Evolutionary conservation across 345 rosid genomes (phyloP), one percentile per base, ranked within the genome.

Genomic region (Ceriops decandra): DNA sequence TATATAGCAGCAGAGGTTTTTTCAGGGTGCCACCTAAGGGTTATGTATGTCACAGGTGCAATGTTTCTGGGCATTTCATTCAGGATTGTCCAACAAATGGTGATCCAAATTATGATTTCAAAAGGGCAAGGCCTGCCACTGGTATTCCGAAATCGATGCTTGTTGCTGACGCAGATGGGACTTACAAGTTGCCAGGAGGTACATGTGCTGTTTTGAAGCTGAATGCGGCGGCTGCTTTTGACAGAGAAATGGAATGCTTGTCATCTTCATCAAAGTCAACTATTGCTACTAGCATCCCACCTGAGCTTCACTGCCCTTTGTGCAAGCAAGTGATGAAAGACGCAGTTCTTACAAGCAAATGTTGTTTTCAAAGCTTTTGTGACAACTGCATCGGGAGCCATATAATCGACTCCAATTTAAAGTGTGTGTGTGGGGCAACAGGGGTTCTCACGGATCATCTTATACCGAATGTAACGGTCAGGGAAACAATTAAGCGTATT

Each of bases 131-230:
- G 71, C 98, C 90, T 72, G 95, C 98, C 19, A 95, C 98, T 51
- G 99, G 99, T 51, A 92, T 95, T 67, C 98, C 99, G 27, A 95
- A 92, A 83, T 95, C 99, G 22, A 95, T 95, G 99, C 85, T 95
- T 63, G 83, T 90, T 89, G 84, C 90, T n/a, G 87, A 88, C 63
- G 92, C 93, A 57, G 98, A 90, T 75, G 99, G 99, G 60, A 92
- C 96, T 33, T 95, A 92, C 82, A 89, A 96, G 56, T 80, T 95
- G 75, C 99, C 99, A 49, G 89, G 92, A 80, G 99, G 99, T 26
- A 96, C 88, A 51, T 92, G 82, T 86, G 98, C 98, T 66, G 92
- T 90, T 75, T 76, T 95, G 81, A 90, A 75, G 82, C 99, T 97
- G 51, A 92, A 95, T 71, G 99, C 92, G 85, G 26, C 26, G 26